Percentiles rank a stretch among this genome's conserved stretches.
These are phyloP conservation scores for Fusarium tuaranense DNA, from an alignment of 2,329 filamentous ascomycete genomes.

Conservation along the genomic window DNA sequence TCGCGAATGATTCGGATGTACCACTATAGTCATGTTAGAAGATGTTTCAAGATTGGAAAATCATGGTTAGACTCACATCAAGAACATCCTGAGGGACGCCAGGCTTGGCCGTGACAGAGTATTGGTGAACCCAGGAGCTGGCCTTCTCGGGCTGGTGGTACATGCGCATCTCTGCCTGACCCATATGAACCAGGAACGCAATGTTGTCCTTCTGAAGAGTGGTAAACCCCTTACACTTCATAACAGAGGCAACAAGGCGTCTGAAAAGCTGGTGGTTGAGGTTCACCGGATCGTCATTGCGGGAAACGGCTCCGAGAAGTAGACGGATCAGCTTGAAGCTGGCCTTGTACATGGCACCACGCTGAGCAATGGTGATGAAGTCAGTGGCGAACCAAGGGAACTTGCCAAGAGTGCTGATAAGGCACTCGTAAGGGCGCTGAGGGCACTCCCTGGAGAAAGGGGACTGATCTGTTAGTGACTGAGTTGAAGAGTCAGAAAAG, in stretches of 20 bases:
- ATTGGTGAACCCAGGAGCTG: slow-evolving; percentile 63
- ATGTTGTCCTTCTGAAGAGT: slow-evolving; percentile 71
- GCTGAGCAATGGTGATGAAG: slow-evolving; percentile 68
- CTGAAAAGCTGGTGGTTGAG: slow-evolving; percentile 65
- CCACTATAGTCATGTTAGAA: slow-evolving; percentile 56
- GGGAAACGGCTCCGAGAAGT: slow-evolving; percentile 57
- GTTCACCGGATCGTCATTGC: slow-evolving; percentile 54
- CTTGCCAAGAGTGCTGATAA: slow-evolving; percentile 73
- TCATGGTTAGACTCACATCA: slow-evolving; percentile 57
- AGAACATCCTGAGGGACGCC: slow-evolving; percentile 63
- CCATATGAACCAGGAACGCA: slow-evolving; percentile 55
- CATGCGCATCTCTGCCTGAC: slow-evolving; percentile 49
- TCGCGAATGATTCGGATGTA: slow-evolving; percentile 68
- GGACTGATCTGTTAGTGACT: slow-evolving; percentile 55
- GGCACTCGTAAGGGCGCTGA: slow-evolving; percentile 73
- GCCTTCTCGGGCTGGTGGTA: slow-evolving; percentile 63
- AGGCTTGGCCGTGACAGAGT: slow-evolving; percentile 63
- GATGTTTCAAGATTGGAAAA: not conserved
- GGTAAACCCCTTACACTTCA: slow-evolving; percentile 72
- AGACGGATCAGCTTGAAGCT: slow-evolving; percentile 61
- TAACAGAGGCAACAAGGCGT: slow-evolving; percentile 63
- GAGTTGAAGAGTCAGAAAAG: slow-evolving; percentile 26
- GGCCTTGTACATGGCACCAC: slow-evolving; percentile 63
- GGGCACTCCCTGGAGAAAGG: slow-evolving; percentile 71
- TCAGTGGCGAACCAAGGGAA: slow-evolving; percentile 72